Evolutionary conservation across 257 asterid genomes (phyloP).

Genomic region (Solanum ahanhuiri): DNA sequence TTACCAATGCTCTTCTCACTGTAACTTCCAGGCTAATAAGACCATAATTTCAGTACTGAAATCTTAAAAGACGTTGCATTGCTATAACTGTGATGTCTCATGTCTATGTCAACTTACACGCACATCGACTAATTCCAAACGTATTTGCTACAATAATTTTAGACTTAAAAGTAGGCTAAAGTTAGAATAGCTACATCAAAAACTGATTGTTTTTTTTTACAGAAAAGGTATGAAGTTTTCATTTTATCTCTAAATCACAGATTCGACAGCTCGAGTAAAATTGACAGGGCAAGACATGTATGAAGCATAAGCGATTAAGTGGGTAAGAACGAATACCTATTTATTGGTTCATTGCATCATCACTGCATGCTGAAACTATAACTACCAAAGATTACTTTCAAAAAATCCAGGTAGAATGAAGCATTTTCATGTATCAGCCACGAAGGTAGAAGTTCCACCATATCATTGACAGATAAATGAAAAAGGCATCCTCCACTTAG

Average conservation of each 20-base stretch:
- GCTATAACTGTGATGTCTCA: background rate
- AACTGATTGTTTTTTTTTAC: background rate
- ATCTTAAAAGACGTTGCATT: background rate
- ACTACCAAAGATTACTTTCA: background rate
- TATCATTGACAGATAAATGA: constrained; percentile 2
- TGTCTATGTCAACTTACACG: background rate
- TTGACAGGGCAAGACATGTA: background rate
- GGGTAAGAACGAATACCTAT: background rate
- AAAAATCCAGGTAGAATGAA: background rate
- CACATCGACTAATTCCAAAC: background rate
- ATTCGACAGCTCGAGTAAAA: background rate
- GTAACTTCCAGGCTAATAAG: background rate
- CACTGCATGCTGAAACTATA: background rate
- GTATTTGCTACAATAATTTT: background rate
- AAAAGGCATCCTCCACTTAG: constrained; percentile 40
- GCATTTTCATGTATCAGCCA: background rate
- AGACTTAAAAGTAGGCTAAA: background rate
- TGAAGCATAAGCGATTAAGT: background rate
- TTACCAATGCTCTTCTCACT: background rate
- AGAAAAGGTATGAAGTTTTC: background rate
- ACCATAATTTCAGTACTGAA: background rate
- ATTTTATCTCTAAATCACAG: background rate
- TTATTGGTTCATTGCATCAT: background rate
- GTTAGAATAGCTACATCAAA: background rate
- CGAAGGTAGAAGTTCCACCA: too few species aligned